A percentile compares a stretch with the other conserved stretches of the same genome.
phyloP scores from a whole-genome alignment of 768 basidiomycete species.

The Hericium rajendrae region DNA sequence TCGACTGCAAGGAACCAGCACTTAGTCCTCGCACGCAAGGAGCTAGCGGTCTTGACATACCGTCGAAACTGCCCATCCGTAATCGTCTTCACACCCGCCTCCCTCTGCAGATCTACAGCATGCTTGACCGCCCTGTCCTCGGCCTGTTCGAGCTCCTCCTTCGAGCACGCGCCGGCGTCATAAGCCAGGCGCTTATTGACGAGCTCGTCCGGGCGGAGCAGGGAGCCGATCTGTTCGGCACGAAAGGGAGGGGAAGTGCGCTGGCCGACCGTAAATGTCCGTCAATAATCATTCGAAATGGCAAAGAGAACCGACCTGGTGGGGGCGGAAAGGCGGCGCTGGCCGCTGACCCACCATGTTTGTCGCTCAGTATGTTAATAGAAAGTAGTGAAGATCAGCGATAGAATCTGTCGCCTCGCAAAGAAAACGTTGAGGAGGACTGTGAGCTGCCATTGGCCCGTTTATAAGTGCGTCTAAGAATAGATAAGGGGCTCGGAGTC shows the following conservation, averaged over 20 bases:
- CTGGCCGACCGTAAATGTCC: not conserved
- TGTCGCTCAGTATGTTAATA: too few species aligned
- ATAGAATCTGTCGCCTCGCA: too few species aligned
- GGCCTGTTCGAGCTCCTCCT: not conserved
- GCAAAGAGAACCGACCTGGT: too few species aligned
- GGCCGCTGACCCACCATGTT: too few species aligned
- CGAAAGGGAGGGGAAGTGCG: not conserved
- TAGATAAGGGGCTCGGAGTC: too few species aligned
- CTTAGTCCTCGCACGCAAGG: not conserved
- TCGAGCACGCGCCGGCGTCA: not conserved
- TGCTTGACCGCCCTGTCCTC: not conserved
- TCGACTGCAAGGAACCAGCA: not conserved
- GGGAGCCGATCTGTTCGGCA: not conserved
- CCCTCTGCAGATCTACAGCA: not conserved
- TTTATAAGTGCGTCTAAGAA: too few species aligned
- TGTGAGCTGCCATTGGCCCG: too few species aligned
- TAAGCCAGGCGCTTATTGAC: not conserved
- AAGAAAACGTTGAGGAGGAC: too few species aligned
- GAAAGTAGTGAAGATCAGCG: too few species aligned
- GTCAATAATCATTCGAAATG: too few species aligned
- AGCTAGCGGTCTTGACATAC: not conserved
- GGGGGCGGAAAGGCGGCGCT: too few species aligned
- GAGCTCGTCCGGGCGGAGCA: not conserved
- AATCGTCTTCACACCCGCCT: not conserved
- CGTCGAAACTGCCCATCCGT: not conserved